Evolutionary conservation across 2,329 filamentous ascomycete genomes (phyloP).

Genomic region (Hypoxylon sp.): DNA sequence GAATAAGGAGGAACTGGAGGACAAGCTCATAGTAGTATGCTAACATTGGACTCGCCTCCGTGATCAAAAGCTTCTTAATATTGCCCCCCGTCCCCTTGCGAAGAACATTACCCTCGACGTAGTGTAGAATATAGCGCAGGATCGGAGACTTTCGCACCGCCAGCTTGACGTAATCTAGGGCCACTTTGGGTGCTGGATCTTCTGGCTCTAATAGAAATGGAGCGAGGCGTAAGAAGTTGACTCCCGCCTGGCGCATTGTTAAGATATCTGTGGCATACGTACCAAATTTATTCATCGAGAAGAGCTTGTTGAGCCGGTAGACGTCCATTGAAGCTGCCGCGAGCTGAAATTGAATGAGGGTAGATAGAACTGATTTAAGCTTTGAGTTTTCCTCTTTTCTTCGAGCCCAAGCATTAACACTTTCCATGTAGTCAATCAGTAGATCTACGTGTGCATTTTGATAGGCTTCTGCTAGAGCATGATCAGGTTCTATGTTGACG

Average conservation of each 20-base stretch:
- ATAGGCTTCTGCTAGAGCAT: slow-evolving; percentile 40
- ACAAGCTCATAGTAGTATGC: slow-evolving; percentile 54
- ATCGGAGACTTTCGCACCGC: slow-evolving; percentile 49
- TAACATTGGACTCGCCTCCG: slow-evolving; percentile 48
- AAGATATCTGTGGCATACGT: slow-evolving; percentile 37
- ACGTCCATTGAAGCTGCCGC: slow-evolving; percentile 51
- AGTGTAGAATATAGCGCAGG: slow-evolving; percentile 49
- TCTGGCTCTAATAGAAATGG: slow-evolving; percentile 40
- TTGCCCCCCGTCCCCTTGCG: slow-evolving; percentile 26
- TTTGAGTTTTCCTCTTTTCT: slow-evolving; percentile 1
- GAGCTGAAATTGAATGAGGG: slow-evolving; percentile 44
- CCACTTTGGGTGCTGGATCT: slow-evolving; percentile 38
- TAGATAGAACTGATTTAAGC: slow-evolving; percentile 2
- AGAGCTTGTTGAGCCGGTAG: slow-evolving; percentile 42
- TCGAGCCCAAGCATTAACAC: slow-evolving; percentile 35
- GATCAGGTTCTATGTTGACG: slow-evolving; percentile 44
- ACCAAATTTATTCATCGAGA: slow-evolving; percentile 37
- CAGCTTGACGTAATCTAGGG: slow-evolving; percentile 47
- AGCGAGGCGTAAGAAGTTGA: slow-evolving; percentile 45
- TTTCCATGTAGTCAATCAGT: slow-evolving; percentile 45
- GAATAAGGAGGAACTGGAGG: slow-evolving; percentile 50
- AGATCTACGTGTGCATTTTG: slow-evolving; percentile 46
- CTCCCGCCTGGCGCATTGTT: slow-evolving; percentile 43
- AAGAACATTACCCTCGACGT: slow-evolving; percentile 48
- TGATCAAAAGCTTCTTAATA: slow-evolving; percentile 52